phyloP scores from a whole-genome alignment of 2,329 filamentous ascomycete species.

The Seiridium unicorne region DNA sequence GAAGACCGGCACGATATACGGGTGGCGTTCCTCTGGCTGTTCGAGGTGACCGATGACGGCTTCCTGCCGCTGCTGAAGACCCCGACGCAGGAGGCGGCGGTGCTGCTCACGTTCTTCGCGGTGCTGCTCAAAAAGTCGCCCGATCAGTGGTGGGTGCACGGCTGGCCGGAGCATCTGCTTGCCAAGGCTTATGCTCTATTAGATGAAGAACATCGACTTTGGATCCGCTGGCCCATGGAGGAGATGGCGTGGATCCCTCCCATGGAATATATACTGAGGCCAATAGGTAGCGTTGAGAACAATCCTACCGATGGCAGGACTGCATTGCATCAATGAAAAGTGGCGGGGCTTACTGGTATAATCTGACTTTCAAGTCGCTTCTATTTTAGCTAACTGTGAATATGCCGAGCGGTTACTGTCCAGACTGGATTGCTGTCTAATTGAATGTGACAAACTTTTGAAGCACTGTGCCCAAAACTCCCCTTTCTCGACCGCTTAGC shows the following conservation, averaged over 20 bases:
- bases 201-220: slow-evolving; percentile 1
- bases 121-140: background rate
- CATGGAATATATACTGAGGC: background rate
- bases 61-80: background rate
- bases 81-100: slow-evolving; percentile 22
- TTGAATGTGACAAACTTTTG: too few relatives aligned
- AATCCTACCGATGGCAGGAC: too few relatives aligned
- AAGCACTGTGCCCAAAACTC: too few relatives aligned
- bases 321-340: too few relatives aligned
- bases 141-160: slow-evolving; percentile 4
- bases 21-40: slow-evolving; percentile 33
- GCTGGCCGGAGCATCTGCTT: slow-evolving; percentile 3
- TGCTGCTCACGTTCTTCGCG: slow-evolving; percentile 20
- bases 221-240: slow-evolving; percentile 9
- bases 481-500: too few relatives aligned
- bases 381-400: too few relatives aligned
- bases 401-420: too few relatives aligned
- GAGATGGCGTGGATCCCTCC: slow-evolving; percentile 30
- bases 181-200: background rate
- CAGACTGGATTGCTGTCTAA: too few relatives aligned
- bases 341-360: too few relatives aligned
- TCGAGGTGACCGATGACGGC: slow-evolving; percentile 20
- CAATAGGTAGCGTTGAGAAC: too few relatives aligned
- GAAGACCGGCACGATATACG: background rate
- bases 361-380: too few relatives aligned